phyloP scores from a whole-genome alignment of 805 yeast genomes.

The Candida ovalis region DNA sequence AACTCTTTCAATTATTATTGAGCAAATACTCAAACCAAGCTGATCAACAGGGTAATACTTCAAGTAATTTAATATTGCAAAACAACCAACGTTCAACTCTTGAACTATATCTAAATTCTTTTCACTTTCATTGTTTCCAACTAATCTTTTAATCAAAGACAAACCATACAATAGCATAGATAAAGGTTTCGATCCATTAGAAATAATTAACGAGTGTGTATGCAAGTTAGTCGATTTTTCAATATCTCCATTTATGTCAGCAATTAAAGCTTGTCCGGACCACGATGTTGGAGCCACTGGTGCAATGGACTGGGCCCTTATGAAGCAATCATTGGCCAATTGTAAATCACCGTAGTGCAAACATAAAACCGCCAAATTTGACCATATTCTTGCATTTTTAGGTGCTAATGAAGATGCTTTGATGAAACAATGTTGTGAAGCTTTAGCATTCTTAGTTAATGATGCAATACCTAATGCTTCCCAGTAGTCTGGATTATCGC shows the following conservation, averaged over 20 bases:
- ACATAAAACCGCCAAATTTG: slow-evolving; percentile 75
- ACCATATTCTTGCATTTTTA: slow-evolving; percentile 69
- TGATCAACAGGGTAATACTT: slow-evolving; percentile 57
- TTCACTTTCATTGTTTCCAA: slow-evolving; percentile 38
- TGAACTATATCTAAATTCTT: slow-evolving; percentile 57
- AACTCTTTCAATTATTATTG: slow-evolving; percentile 64
- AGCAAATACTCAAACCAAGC: slow-evolving; percentile 52
- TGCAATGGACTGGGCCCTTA: slow-evolving; percentile 72
- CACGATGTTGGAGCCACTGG: slow-evolving; percentile 77
- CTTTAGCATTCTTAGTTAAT: slow-evolving; percentile 56
- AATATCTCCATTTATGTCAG: slow-evolving; percentile 46
- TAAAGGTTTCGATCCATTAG: slow-evolving; percentile 67
- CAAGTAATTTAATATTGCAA: slow-evolving; percentile 63
- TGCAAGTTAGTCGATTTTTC: slow-evolving; percentile 53
- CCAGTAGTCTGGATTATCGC: slow-evolving; percentile 74
- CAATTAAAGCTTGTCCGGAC: slow-evolving; percentile 77
- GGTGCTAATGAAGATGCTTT: slow-evolving; percentile 71
- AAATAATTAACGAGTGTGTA: slow-evolving; percentile 74
- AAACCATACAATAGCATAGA: slow-evolving; percentile 73
- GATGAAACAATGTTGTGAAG: slow-evolving; percentile 90
- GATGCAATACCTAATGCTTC: slow-evolving; percentile 76
- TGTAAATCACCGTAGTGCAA: slow-evolving; percentile 62
- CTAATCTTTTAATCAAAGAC: slow-evolving; percentile 46
- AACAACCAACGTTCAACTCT: slow-evolving; percentile 61
- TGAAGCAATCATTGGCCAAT: slow-evolving; percentile 69